Base-by-base conservation (phyloP, 2,329 filamentous ascomycete species). In the Stemphylium vesicarium region DNA sequence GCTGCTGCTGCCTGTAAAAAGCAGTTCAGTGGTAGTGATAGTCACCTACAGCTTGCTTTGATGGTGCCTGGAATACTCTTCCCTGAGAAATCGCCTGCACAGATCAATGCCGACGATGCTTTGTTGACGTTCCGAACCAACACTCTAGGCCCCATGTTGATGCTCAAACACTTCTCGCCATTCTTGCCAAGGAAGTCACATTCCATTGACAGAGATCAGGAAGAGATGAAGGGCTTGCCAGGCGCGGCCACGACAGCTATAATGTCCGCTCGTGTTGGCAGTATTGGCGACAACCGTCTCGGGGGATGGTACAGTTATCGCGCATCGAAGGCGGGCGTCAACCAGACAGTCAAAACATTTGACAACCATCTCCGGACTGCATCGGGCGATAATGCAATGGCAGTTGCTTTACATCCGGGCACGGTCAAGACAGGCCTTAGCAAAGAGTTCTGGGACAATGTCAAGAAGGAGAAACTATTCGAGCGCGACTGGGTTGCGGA, bases 241-340 rank as follows among this genome's bases (percentile, higher is more conserved):
- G 52, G 63, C 0, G 80, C 84, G 50, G 85, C 90, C 0, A 83
- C 87, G 2, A 90, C 88, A 80, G 82, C 88, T n/a, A 85, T 85
- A 68, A 89, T 92, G 86, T 88, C 88, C 5, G 91, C 91, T 2
- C 85, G 91, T 38, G 89, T 96, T 0, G 91, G 91, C 9, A 88
- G 84, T 29, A 88, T 89, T 18, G 78, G 82, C 0, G 90, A 94
- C 65, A 94, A 96, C 67, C 70, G 77, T 2, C 79, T 87, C 0
- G 91, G 91, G 2, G 91, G 91, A 0, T 95, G 91, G 91, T 96
- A 92, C 73, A 86, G 83, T 51, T 95, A 95, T 74, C 86, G 91
- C 12, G 85, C 88, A 7, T 88, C 85, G 48, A 96, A 95, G 75
- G 85, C 90, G 0, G 90, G 82, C 2, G 85, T 94, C 3, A 91